Evolutionary conservation across 306 rosid genomes (phyloP), one percentile per base, ranked within the genome.

Genomic region (Betula pendula): DNA sequence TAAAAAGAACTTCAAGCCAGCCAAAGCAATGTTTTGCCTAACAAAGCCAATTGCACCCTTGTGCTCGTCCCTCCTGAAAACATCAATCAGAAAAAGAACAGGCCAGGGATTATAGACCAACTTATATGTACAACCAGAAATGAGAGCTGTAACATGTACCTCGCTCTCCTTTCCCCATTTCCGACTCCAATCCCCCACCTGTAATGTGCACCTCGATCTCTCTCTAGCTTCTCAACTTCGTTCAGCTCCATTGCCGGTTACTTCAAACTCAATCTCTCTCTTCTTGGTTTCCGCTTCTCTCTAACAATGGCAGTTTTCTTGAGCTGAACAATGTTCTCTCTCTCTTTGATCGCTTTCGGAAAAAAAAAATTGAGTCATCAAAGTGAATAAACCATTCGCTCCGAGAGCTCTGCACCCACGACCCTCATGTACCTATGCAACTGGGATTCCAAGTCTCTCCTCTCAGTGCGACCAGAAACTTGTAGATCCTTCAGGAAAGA

Each of bases 401-500:
- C 93, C 1, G 94, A 87, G 8, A 96, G 82, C 80, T 78, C 89
- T 44, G 81, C 43, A 56, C 98, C 98, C 48, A 88, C 99, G 22
- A 89, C 93, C 33, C 78, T 85, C 77, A 42, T 82, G 87, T 90
- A 96, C 79, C 80, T 82, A 71, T 44, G 87, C 93, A 92, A 71
- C 88, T 82, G 96, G 33, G 80, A 47, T 71, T 92, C 96, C 89
- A 92, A 78, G 87, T 83, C 75, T 50, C 73, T 81, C 49, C 80
- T 77, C 72, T 75, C 79, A 48, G 76, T 24, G 0, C 85, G 81
- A 76, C 72, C 79, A 77, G 84, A 51, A 68, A 76, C 88, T 70
- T 20, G 76, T 77, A 49, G 90, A 72, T 96, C 94, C 98, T 92
- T 77, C 82, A 53, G 69, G 77, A 22, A 72, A 42, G 55, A 83